phyloP scores from a whole-genome alignment of 208 protist species.

The Naegleria gruberi region DNA sequence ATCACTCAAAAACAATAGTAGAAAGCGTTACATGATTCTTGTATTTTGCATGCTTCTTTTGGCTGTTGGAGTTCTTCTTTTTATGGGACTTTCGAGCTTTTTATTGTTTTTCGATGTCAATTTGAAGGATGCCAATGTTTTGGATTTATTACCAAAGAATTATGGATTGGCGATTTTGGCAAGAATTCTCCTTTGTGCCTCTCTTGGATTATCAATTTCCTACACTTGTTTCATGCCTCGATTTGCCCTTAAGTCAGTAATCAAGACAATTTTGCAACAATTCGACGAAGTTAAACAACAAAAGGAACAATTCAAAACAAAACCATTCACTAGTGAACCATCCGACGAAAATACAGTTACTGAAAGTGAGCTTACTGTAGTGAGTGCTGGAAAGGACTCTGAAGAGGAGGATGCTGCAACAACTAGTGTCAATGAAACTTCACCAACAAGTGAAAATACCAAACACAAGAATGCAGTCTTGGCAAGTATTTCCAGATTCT shows the following conservation, averaged over 20 bases:
- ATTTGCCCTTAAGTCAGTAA: neutral
- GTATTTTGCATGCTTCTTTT: neutral
- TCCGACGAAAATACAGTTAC: too few species aligned
- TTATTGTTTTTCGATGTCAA: neutral
- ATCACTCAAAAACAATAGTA: neutral
- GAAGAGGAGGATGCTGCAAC: too few species aligned
- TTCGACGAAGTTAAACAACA: neutral
- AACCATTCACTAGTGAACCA: too few species aligned
- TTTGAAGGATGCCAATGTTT: neutral
- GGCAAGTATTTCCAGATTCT: neutral
- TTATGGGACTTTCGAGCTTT: neutral
- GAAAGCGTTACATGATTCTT: neutral
- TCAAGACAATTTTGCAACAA: neutral
- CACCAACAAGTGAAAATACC: too few species aligned
- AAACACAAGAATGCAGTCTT: neutral
- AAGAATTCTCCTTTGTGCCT: neutral
- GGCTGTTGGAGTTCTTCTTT: neutral
- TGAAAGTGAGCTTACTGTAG: neutral
- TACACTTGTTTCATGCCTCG: constrained; percentile 1
- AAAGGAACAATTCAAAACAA: neutral
- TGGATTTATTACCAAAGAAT: neutral
- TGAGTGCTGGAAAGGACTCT: too few species aligned
- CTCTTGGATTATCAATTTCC: neutral
- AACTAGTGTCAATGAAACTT: too few species aligned
- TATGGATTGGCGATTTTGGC: neutral